These are phyloP conservation scores for Neofusicoccum cordaticola DNA, from an alignment of 2,329 filamentous ascomycete species.

Conservation along the genomic window DNA sequence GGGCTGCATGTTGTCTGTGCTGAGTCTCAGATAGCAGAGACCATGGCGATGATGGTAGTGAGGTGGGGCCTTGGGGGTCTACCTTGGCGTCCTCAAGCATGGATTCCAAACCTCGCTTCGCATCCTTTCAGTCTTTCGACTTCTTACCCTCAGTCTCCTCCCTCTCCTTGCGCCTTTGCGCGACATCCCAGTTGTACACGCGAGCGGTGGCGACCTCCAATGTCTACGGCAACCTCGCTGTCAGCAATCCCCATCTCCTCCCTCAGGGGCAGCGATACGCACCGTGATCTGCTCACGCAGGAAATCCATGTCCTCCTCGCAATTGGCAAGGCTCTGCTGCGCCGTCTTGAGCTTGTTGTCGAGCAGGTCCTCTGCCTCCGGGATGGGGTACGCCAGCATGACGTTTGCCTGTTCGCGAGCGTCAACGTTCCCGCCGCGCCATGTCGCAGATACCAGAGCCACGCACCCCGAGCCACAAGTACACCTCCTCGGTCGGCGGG, in stretches of 20 bases:
- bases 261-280: slow-evolving; percentile 32
- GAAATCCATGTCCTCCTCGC: slow-evolving; percentile 95
- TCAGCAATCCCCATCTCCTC: slow-evolving; percentile 11
- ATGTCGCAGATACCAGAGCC: not conserved
- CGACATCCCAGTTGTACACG: slow-evolving; percentile 99
- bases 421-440: not conserved
- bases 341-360: slow-evolving; percentile 75
- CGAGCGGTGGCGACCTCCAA: slow-evolving; percentile 94
- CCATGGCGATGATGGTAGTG: not conserved
- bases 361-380: slow-evolving; percentile 79
- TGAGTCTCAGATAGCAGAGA: not conserved
- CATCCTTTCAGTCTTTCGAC: not conserved
- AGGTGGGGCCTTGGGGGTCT: not conserved
- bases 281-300: slow-evolving; percentile 95
- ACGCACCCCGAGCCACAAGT: slow-evolving; percentile 88
- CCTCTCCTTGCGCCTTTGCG: slow-evolving; percentile 90
- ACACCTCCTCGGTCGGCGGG: slow-evolving; percentile 82
- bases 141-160: slow-evolving; percentile 47
- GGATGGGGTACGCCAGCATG: slow-evolving; percentile 91
- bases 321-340: slow-evolving; percentile 76
- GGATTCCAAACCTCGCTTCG: not conserved
- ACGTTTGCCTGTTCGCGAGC: slow-evolving; percentile 72
- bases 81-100: not conserved
- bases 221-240: slow-evolving; percentile 57
- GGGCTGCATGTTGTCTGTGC: not conserved